These are phyloP conservation scores for Rachicladosporium sp. DNA, from an alignment of 2,329 filamentous ascomycete genomes.

Conservation along the genomic window DNA sequence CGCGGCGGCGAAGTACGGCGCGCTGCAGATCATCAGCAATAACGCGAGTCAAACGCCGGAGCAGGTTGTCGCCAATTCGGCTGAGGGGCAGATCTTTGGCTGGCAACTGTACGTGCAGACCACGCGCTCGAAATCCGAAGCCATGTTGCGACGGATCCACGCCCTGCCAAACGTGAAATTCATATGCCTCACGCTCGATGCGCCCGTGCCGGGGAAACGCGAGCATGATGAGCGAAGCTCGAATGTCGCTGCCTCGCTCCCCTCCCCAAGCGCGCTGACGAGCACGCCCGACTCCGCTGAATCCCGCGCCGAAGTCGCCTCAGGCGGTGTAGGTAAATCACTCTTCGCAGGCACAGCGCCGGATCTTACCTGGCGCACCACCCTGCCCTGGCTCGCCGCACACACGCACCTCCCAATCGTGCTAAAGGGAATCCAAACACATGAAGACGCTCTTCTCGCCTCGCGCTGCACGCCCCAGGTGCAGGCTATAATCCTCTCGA, in stretches of 20 bases:
- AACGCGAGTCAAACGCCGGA: conserved; percentile 90
- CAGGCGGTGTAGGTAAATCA: conserved; percentile 64
- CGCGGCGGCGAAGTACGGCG: conserved; percentile 63
- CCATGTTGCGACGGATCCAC: conserved; percentile 66
- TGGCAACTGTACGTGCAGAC: conserved; percentile 94
- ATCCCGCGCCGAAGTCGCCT: conserved; percentile 20
- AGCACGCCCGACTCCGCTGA: conserved; percentile 27
- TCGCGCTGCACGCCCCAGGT: conserved; percentile 59
- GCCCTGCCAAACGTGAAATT: conserved; percentile 58
- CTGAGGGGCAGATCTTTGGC: conserved; percentile 66
- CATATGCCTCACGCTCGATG: conserved; percentile 79
- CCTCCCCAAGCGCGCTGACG: conserved; percentile 38
- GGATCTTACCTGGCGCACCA: conserved; percentile 72
- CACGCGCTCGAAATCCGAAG: conserved; percentile 67
- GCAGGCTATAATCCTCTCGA: conserved; percentile 74
- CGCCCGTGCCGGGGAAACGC: conserved; percentile 80
- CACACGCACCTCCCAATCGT: conserved; percentile 81
- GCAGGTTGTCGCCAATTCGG: conserved; percentile 65
- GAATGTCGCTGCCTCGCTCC: conserved; percentile 44
- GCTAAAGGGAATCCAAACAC: conserved; percentile 84
- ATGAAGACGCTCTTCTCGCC: conserved; percentile 83
- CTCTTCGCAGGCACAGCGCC: conserved; percentile 80
- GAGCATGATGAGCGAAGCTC: conserved; percentile 65
- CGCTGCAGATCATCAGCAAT: conserved; percentile 77
- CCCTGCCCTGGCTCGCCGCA: conserved; percentile 66